These are phyloP conservation scores for Triglochin maritima DNA, from an alignment of 106 monocot genomes.

Conservation along the genomic window DNA sequence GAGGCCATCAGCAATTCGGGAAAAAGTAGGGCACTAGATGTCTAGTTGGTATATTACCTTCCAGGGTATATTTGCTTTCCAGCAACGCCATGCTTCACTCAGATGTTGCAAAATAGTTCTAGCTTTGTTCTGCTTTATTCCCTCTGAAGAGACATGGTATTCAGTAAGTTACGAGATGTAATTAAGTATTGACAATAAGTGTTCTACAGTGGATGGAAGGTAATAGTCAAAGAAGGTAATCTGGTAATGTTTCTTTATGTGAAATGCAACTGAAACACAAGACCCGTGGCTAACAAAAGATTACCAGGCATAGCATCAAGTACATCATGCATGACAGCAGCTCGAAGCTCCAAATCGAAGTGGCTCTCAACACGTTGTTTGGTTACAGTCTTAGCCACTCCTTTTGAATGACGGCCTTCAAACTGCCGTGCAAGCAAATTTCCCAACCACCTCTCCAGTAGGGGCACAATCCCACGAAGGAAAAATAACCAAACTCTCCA, in stretches of 20 bases:
- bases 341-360: slow-evolving; percentile 98
- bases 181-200: no score
- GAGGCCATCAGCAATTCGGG: no score
- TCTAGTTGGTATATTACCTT: slow-evolving; percentile 34
- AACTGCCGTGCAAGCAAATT: slow-evolving; percentile 95
- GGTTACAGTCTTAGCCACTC: slow-evolving; percentile 97
- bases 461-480: slow-evolving; percentile 94
- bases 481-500: slow-evolving; percentile 99
- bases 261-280: no score
- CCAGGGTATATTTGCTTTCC: slow-evolving; percentile 99
- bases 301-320: slow-evolving; percentile 99
- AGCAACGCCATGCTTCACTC: slow-evolving; percentile 99
- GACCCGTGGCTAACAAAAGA: not conserved
- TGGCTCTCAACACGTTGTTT: slow-evolving; percentile 98
- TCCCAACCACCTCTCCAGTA: slow-evolving; percentile 95
- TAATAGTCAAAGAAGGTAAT: no score
- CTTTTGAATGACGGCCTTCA: slow-evolving; percentile 99
- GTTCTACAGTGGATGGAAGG: no score
- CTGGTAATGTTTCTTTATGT: no score
- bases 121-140: slow-evolving; percentile 98
- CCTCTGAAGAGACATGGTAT: slow-evolving; percentile 48
- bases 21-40: no score
- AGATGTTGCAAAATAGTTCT: slow-evolving; percentile 97
- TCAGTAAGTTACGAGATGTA: not conserved
- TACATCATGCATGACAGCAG: slow-evolving; percentile 99